Conservation (phyloP, 805 yeast species). For the Gaillardinia entomophila region DNA sequence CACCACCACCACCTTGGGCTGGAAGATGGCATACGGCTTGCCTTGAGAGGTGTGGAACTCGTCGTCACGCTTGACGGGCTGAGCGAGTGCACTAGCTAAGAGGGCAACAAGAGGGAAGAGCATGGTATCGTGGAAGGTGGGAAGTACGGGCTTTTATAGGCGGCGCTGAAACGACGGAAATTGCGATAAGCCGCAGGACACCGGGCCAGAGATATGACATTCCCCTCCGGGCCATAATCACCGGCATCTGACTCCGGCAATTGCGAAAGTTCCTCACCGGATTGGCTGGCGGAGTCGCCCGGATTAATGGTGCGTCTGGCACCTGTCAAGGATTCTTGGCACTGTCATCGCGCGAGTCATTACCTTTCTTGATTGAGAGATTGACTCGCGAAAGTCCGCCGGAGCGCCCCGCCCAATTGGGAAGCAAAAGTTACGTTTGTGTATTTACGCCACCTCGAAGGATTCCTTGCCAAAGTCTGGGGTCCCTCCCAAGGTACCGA, state of each 20-base stretch:
- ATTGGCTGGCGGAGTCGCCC: too few relatives aligned
- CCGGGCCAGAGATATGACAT: not conserved
- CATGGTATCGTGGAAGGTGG: conserved; percentile 1
- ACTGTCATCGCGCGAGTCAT: too few relatives aligned
- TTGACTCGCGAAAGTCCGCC: too few relatives aligned
- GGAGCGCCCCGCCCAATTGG: too few relatives aligned
- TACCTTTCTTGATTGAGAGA: too few relatives aligned
- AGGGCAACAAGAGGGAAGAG: conserved; percentile 6
- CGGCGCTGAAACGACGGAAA: not conserved
- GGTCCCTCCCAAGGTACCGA: conserved; percentile 8
- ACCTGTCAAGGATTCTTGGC: too few relatives aligned
- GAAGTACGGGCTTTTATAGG: not conserved
- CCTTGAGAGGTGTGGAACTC: conserved; percentile 18
- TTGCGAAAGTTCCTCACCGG: not conserved
- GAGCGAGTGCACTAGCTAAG: conserved; percentile 7
- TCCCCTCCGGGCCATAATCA: not conserved
- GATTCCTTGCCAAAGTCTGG: not conserved
- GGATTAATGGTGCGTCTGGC: too few relatives aligned
- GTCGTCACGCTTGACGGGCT: conserved; percentile 9
- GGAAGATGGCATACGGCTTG: conserved; percentile 28
- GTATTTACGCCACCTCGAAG: not conserved
- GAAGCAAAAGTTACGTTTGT: too few relatives aligned
- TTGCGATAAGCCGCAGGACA: not conserved
- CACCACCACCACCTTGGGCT: conserved; percentile 51
- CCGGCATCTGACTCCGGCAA: not conserved